Percentiles rank a stretch among this genome's conserved stretches.
phyloP scores from a whole-genome alignment of 2,329 filamentous ascomycete genomes.

The Aspergillus chevalieri region DNA sequence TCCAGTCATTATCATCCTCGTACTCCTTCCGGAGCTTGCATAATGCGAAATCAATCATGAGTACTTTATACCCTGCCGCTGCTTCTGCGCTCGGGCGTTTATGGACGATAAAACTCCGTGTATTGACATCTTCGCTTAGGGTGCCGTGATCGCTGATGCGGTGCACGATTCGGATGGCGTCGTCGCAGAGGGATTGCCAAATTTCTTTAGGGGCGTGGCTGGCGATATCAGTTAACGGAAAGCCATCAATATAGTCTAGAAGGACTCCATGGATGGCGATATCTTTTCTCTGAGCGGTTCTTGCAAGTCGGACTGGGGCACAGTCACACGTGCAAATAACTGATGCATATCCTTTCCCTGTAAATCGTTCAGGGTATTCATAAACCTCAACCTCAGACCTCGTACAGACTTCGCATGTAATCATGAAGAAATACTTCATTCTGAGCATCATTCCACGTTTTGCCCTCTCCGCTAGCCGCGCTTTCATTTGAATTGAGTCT shows the following conservation, averaged over 20 bases:
- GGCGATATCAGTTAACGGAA: conserved; percentile 8
- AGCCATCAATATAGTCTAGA: conserved; percentile 11
- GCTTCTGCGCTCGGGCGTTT: too few species aligned
- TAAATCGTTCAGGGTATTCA: conserved; percentile 8
- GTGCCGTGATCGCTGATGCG: conserved; percentile 10
- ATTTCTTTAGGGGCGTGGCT: conserved; percentile 3
- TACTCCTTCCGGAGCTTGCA: conserved; percentile 10
- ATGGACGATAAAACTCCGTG: conserved; percentile 12
- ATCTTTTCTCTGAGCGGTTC: not conserved
- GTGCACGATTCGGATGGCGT: conserved; percentile 14
- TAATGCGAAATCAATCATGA: conserved; percentile 11
- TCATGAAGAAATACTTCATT: conserved; percentile 13
- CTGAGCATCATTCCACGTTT: conserved; percentile 7
- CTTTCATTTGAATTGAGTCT: conserved; percentile 1
- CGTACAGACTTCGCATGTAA: conserved; percentile 6
- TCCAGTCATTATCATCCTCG: conserved; percentile 9
- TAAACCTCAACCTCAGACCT: conserved; percentile 11
- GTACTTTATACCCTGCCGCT: conserved; percentile 1
- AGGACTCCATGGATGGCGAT: conserved; percentile 9
- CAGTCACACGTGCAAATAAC: conserved; percentile 5
- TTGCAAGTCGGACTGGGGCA: not conserved
- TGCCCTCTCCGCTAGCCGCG: not conserved
- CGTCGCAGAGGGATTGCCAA: conserved; percentile 16
- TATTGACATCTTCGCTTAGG: conserved; percentile 14
- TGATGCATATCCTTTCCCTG: conserved; percentile 14